Evolutionary conservation across 1,284 basidiomycete genomes (phyloP).

Genomic region (Cutaneotrichosporon dermatis): DNA sequence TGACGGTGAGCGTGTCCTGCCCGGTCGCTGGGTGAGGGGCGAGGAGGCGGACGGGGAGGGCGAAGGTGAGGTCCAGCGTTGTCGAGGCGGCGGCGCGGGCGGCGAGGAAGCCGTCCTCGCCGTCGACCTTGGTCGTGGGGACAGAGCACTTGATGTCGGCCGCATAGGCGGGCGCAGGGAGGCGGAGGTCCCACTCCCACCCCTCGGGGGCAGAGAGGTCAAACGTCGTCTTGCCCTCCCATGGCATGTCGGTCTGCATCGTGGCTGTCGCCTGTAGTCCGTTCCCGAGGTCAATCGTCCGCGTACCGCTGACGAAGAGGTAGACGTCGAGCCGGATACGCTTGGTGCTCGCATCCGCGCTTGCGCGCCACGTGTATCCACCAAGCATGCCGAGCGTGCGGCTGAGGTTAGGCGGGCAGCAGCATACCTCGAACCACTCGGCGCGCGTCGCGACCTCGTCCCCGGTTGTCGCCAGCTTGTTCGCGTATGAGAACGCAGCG

Average conservation of each 20-base stretch:
- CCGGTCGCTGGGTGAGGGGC: conserved; percentile 25
- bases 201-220: conserved; percentile 25
- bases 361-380: conserved; percentile 33
- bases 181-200: conserved; percentile 25
- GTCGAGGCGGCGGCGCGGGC: conserved; percentile 2
- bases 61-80: conserved; percentile 18
- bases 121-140: not conserved
- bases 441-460: conserved; percentile 28
- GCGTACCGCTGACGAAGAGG: conserved; percentile 28
- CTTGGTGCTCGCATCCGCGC: conserved; percentile 17
- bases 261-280: conserved; percentile 22
- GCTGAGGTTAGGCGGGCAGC: conserved; percentile 37
- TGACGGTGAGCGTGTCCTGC: conserved; percentile 29
- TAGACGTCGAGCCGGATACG: conserved; percentile 27
- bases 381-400: conserved; percentile 38
- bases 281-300: conserved; percentile 26
- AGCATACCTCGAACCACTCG: conserved; percentile 42
- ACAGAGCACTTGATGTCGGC: conserved; percentile 22
- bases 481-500: conserved; percentile 33
- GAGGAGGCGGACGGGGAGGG: conserved; percentile 30
- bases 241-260: conserved; percentile 33
- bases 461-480: conserved; percentile 33
- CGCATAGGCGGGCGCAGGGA: conserved; percentile 32
- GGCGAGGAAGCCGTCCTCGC: conserved; percentile 17
- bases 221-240: conserved; percentile 23